Evolutionary conservation across 495 filamentous ascomycete genomes (phyloP).

Genomic region (Lichina pygmaea): DNA sequence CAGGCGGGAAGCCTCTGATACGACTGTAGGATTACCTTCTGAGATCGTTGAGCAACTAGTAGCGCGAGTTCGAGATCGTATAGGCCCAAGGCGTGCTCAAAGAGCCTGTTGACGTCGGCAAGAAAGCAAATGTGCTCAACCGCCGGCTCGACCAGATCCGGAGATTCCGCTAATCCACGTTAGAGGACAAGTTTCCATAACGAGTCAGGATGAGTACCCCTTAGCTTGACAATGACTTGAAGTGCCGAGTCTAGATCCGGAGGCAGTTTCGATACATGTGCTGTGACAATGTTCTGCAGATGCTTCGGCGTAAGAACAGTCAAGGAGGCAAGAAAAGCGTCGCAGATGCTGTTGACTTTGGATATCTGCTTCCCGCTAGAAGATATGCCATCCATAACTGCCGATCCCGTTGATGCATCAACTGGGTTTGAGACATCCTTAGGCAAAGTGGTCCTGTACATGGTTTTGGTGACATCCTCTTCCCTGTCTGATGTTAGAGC

Average conservation of each 20-base stretch:
- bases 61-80: slow-evolving; percentile 80
- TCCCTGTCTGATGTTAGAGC: slow-evolving; percentile 23
- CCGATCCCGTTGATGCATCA: not conserved
- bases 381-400: not conserved
- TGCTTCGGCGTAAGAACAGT: slow-evolving; percentile 34
- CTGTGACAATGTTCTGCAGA: slow-evolving; percentile 80
- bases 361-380: slow-evolving; percentile 7
- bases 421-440: not conserved
- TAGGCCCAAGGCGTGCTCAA: slow-evolving; percentile 66
- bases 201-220: slow-evolving; percentile 14
- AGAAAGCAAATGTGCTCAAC: slow-evolving; percentile 94
- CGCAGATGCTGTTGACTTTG: slow-evolving; percentile 72
- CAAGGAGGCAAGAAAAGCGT: slow-evolving; percentile 50
- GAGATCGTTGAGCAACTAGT: slow-evolving; percentile 80
- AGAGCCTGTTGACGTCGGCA: slow-evolving; percentile 77
- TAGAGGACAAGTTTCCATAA: not conserved
- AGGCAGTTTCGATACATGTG: slow-evolving; percentile 76
- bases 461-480: slow-evolving; percentile 79
- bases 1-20: not conserved
- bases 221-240: slow-evolving; percentile 43
- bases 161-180: slow-evolving; percentile 1
- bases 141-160: slow-evolving; percentile 49
- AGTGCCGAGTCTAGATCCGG: slow-evolving; percentile 75
- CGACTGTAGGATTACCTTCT: slow-evolving; percentile 26
- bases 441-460: slow-evolving; percentile 61